Evolutionary conservation across 805 yeast genomes (phyloP), one percentile per base, ranked within the genome.

Genomic region (Saturnispora hagleri): DNA sequence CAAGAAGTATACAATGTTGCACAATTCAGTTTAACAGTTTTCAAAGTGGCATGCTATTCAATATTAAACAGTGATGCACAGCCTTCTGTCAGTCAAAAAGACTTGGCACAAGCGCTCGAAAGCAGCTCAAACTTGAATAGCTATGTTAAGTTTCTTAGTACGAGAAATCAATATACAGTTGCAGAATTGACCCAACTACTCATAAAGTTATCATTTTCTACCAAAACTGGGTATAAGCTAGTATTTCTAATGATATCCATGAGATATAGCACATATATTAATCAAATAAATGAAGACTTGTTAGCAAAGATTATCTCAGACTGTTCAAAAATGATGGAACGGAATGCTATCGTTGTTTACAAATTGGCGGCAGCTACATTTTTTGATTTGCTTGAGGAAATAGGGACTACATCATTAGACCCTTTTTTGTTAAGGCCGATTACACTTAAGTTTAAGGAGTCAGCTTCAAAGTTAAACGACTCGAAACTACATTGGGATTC

Each of bases 171-270:
- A 6, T 20, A 22, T 6, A 24, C 47, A n/a, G 36, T 36, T 20
- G 10, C 17, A n/a, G 43, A 43, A 18, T 15, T 48, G 3, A 51
- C 54, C 4, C 24, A 52, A 4, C 28, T 43, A 1, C 46, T 57
- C 3, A 50, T 61, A 3, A 42, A 51, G 33, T 20, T 55, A 5
- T 52, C 60, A 20, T 17, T 50, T 1, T 28, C 48, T 17, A 56
- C 54, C 1, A 58, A 58, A 51, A 58, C 61, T 8, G 52, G 50
- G 4, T 36, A 46, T 18, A 58, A 54, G 42, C 34, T 58, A 33
- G 36, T 44, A 7, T 57, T 53, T 17, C 34, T 55, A 12, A 22
- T 58, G 2, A 12, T 53, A n/a, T 49, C 61, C 5, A 24, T 55
- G 24, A 53, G 55, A 10, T 57, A 51, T 18, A 46, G 53, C 13